Evolutionary conservation across 2,329 filamentous ascomycete genomes (phyloP).

Genomic region (Paracamarosporium sp.): DNA sequence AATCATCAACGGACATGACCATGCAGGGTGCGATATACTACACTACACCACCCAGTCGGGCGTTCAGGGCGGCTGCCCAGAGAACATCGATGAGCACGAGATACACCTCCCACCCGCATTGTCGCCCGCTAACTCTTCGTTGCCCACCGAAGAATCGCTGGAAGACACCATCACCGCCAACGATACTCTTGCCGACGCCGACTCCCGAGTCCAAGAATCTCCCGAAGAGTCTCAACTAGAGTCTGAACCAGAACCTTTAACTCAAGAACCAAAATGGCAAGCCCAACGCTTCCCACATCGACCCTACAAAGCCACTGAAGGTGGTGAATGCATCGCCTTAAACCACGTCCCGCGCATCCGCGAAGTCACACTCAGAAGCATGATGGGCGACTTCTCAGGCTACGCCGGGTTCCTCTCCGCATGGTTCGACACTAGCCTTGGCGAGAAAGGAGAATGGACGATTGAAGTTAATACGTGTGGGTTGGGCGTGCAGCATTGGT

Average conservation of each 20-base stretch:
- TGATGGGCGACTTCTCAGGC: slow-evolving; percentile 97
- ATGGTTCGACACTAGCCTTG: slow-evolving; percentile 77
- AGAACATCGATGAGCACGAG: slow-evolving; percentile 16
- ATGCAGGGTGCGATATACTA: slow-evolving; percentile 89
- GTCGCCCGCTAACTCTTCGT: slow-evolving; percentile 5
- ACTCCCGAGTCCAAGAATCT: background rate
- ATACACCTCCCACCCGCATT: slow-evolving; percentile 21
- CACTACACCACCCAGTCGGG: slow-evolving; percentile 63
- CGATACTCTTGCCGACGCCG: slow-evolving; percentile 3
- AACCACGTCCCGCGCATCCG: slow-evolving; percentile 65
- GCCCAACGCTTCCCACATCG: slow-evolving; percentile 27
- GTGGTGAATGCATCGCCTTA: slow-evolving; percentile 20
- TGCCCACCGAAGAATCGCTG: slow-evolving; percentile 1
- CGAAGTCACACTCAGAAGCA: slow-evolving; percentile 92
- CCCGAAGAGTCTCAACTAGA: background rate
- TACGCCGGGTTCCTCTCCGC: slow-evolving; percentile 86
- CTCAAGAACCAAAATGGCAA: slow-evolving; percentile 24
- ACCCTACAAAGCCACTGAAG: slow-evolving; percentile 44
- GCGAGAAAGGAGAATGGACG: slow-evolving; percentile 82
- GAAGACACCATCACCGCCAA: background rate
- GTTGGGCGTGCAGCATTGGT: slow-evolving; percentile 86
- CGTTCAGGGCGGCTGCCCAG: slow-evolving; percentile 15
- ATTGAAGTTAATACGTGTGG: slow-evolving; percentile 81
- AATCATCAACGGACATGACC: slow-evolving; percentile 92
- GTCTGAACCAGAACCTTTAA: background rate